A percentile compares a stretch with the other conserved stretches of the same genome.
phyloP scores from a whole-genome alignment of 139 green algal species.

The Chlorella sp. region DNA sequence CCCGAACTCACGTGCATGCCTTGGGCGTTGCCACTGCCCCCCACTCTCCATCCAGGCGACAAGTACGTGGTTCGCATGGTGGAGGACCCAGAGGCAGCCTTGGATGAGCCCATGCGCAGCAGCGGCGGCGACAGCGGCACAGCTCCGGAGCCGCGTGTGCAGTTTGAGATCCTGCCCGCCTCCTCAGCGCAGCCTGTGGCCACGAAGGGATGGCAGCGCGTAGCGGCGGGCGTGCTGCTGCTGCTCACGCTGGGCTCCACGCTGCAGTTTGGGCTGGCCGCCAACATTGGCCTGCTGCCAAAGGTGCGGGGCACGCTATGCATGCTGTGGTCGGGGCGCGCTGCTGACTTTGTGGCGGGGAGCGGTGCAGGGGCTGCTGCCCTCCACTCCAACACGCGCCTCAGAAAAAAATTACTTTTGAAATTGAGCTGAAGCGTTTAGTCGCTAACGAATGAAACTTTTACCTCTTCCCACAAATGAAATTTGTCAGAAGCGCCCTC shows the following conservation, averaged over 20 bases:
- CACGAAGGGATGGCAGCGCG: conserved; percentile 71
- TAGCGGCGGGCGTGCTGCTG: conserved; percentile 70
- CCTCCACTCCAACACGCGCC: too few relatives aligned
- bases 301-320: conserved; percentile 68
- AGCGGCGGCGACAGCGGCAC: neutral
- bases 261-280: conserved; percentile 80
- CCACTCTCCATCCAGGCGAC: conserved; percentile 32
- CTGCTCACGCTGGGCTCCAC: conserved; percentile 75
- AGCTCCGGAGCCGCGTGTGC: conserved; percentile 48
- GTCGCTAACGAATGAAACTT: too few relatives aligned
- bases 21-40: too few relatives aligned
- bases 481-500: too few relatives aligned
- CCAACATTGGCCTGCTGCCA: conserved; percentile 84
- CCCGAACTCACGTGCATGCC: too few relatives aligned
- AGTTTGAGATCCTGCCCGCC: conserved; percentile 80
- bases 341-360: neutral
- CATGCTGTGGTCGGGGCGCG: neutral
- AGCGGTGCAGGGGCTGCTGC: too few relatives aligned
- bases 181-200: conserved; percentile 61
- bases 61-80: conserved; percentile 92
- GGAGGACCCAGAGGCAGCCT: conserved; percentile 68
- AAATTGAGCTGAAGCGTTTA: too few relatives aligned
- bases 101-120: conserved; percentile 41
- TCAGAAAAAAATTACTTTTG: too few relatives aligned
- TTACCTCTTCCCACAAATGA: too few relatives aligned